Evolutionary conservation across 176 grass and related monocot species (phyloP).

Genomic region (Carex littledalei): DNA sequence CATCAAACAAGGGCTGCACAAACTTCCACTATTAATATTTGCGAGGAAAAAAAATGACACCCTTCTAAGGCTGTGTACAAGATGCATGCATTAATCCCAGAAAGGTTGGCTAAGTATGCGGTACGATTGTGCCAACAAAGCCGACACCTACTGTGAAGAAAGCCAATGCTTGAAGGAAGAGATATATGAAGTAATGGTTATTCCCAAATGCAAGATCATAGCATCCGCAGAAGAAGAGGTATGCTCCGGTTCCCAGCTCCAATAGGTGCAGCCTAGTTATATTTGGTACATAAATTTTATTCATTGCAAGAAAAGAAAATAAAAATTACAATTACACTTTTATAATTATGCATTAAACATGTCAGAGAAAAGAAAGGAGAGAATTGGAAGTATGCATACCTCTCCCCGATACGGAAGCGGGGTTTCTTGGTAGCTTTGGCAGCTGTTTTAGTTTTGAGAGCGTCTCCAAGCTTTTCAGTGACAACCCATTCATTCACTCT

Average conservation of each 20-base stretch:
- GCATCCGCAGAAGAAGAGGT: conserved; percentile 70
- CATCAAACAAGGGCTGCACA: conserved; percentile 22
- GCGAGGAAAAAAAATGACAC: conserved; percentile 28
- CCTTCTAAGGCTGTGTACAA: conserved; percentile 21
- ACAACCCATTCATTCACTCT: conserved; percentile 85
- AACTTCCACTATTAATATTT: conserved; percentile 21
- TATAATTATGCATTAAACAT: background rate
- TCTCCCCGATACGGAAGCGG: conserved; percentile 28
- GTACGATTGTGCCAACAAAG: conserved; percentile 52
- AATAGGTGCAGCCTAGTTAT: conserved; percentile 52
- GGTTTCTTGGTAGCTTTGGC: conserved; percentile 41
- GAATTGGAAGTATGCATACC: background rate
- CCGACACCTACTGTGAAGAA: conserved; percentile 62
- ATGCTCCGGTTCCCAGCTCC: conserved; percentile 56
- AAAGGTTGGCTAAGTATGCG: conserved; percentile 19
- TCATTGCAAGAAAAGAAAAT: background rate
- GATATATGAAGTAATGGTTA: conserved; percentile 52
- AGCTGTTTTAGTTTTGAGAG: conserved; percentile 40
- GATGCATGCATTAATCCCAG: background rate
- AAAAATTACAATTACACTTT: background rate
- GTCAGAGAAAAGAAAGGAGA: background rate
- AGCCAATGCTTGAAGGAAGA: conserved; percentile 62
- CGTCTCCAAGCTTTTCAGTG: conserved; percentile 70
- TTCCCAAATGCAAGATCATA: conserved; percentile 47
- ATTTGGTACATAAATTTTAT: background rate